Base-by-base conservation (phyloP, 78 protist genomes). In the Ministeria vibrans region DNA sequence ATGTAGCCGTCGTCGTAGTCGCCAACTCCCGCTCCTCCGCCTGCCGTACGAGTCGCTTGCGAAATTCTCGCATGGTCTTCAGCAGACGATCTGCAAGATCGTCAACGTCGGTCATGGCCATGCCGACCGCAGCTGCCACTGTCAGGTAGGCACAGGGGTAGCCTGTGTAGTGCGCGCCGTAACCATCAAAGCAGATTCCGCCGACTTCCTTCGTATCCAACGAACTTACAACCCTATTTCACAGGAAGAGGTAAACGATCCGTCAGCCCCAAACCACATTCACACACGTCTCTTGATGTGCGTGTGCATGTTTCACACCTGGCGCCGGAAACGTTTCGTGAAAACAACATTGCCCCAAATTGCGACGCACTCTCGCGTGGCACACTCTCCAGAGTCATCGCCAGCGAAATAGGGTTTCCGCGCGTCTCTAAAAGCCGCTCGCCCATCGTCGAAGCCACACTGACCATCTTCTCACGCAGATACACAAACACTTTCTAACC, bases 91-190 rank as follows among this genome's bases (percentile, higher is more conserved):
- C 71, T 4, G 34, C 13, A 23, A 63, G 34, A 34, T 34, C 23
- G 71, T 63, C 71, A 3, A 63, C 23, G 34, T 63, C 71, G 4
- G 3, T 4, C 13, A 4, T 20, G 32, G 71, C 34, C 32, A 63
- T 63, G 43, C 97, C 97, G 59, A 94, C 63, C 1, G 95, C 93
- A 75, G 95, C 91, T 6, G 97, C 93, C 36, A 73, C 86, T 3
- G 91, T 90, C 64, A 94, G 80, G 77, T 94, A 94, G 6, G 88
- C 68, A 5, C 66, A 22, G 28, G 86, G 90, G 64, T 92, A 92
- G 45, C 20, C 71, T 28, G 74, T 78, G 11, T 44, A 25, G 78
- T 94, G 97, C 0, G 93, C 81, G 25, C 93, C 95, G 83, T 84
- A 94, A 13, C 78, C 73, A 3, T 32, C 45, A 62, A 93, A 93